Percentiles rank a stretch among this genome's conserved stretches.
Conservation (phyloP, 805 yeast species). For the Ogataea methanolica region DNA sequence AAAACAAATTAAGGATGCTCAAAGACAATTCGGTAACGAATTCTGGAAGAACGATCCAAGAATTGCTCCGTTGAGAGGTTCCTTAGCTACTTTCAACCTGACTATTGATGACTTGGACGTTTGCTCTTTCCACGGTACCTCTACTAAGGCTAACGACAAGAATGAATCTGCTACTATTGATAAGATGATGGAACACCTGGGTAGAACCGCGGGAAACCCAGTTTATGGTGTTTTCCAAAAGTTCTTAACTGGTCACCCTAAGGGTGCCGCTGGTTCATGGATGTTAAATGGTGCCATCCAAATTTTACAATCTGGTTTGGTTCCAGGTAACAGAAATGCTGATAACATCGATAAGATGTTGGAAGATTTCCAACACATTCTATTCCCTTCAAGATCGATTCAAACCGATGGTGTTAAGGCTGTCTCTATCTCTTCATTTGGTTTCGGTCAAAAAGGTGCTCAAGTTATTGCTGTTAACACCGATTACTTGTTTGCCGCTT, state of each 20-base stretch:
- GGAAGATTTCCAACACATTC: constrained; percentile 80
- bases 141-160: constrained; percentile 98
- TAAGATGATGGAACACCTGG: constrained; percentile 90
- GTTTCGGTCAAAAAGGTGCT: constrained; percentile 99
- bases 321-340: constrained; percentile 98
- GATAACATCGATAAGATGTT: constrained; percentile 86
- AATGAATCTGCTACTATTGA: constrained; percentile 92
- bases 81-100: constrained; percentile 89
- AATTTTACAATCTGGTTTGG: constrained; percentile 84
- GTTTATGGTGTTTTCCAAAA: constrained; percentile 98
- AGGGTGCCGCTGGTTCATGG: constrained; percentile 99
- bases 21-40: constrained; percentile 91
- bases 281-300: constrained; percentile 98
- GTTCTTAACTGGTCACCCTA: constrained; percentile 98
- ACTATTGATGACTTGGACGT: constrained; percentile 94
- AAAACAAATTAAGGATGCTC: constrained; percentile 83
- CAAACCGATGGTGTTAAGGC: constrained; percentile 98
- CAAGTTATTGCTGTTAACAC: constrained; percentile 90
- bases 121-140: constrained; percentile 99
- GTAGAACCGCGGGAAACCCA: constrained; percentile 97
- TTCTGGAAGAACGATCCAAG: constrained; percentile 88
- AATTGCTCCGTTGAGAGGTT: constrained; percentile 95
- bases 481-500: constrained; percentile 84
- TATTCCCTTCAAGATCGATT: constrained; percentile 90
- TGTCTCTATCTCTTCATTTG: constrained; percentile 93